Percentiles rank a stretch among this genome's conserved stretches.
Conservation (phyloP, 768 basidiomycete species). For the Daedaleopsis sinensis region DNA sequence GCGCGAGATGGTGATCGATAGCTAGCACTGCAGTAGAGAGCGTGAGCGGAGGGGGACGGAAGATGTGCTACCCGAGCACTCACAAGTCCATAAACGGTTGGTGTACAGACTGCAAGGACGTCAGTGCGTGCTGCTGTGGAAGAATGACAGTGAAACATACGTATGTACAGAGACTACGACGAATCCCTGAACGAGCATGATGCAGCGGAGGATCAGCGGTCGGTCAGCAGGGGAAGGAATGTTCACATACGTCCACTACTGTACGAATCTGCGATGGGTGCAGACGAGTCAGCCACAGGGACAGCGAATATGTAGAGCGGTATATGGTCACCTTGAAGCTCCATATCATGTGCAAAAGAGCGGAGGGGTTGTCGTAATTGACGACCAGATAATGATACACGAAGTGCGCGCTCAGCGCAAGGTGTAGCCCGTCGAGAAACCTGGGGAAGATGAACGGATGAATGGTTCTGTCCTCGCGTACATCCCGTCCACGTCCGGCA, state of each 20-base stretch:
- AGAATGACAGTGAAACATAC: constrained; percentile 2
- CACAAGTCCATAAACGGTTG: constrained; percentile 22
- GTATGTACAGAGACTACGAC: constrained; percentile 24
- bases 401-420: constrained; percentile 21
- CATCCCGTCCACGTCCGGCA: too few species aligned
- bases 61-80: neutral
- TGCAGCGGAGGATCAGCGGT: neutral
- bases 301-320: neutral
- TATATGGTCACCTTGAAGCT: constrained; percentile 22
- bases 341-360: constrained; percentile 20
- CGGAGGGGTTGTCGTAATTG: constrained; percentile 16
- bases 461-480: neutral
- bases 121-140: neutral
- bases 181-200: constrained; percentile 8
- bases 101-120: constrained; percentile 19
- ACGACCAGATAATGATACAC: constrained; percentile 26
- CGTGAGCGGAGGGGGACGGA: neutral
- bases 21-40: neutral
- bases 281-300: neutral
- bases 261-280: constrained; percentile 13
- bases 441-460: constrained; percentile 5
- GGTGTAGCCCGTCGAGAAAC: constrained; percentile 23
- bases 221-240: too few species aligned
- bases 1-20: constrained; percentile 13
- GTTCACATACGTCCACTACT: constrained; percentile 19